Evolutionary conservation across 1,284 basidiomycete species (phyloP).

Genomic region (Papiliotrema laurentii): DNA sequence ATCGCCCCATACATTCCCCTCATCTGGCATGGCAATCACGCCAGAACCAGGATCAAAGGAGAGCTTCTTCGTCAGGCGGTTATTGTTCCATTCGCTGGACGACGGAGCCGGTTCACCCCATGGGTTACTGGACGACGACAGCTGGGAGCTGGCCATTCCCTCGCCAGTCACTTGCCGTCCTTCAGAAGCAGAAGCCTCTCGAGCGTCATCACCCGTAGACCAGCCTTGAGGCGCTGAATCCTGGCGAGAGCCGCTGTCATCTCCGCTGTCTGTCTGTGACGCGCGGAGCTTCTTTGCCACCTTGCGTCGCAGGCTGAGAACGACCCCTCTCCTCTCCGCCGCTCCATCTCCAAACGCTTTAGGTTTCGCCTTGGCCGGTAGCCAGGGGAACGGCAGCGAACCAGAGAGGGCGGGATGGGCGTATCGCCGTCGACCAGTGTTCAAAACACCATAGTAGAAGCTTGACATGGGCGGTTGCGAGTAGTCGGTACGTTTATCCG

Average conservation of each 20-base stretch:
- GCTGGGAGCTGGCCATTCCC: background rate
- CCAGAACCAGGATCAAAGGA: constrained; percentile 50
- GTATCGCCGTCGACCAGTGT: constrained; percentile 65
- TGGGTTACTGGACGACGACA: constrained; percentile 26
- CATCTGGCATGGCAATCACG: constrained; percentile 74
- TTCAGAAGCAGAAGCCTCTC: background rate
- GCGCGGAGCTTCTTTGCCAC: constrained; percentile 40
- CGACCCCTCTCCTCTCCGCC: constrained; percentile 39
- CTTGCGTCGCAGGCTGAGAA: constrained; percentile 39
- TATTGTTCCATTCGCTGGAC: background rate
- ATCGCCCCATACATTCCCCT: constrained; percentile 61
- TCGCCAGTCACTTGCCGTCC: background rate
- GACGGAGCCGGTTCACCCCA: constrained; percentile 35
- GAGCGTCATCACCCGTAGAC: constrained; percentile 12
- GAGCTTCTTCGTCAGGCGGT: constrained; percentile 13
- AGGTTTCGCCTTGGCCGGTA: constrained; percentile 72
- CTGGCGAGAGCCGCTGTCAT: background rate
- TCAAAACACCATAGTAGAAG: constrained; percentile 84
- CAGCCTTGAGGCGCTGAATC: constrained; percentile 23
- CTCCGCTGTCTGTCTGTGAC: constrained; percentile 8
- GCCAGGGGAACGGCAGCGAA: constrained; percentile 81
- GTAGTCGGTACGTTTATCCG: constrained; percentile 85
- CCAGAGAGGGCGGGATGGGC: constrained; percentile 87
- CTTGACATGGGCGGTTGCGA: constrained; percentile 92
- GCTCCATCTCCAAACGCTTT: constrained; percentile 47